A percentile compares a stretch with the other conserved stretches of the same genome.
Evolutionary conservation across 441 rosid genomes (phyloP).

Genomic region (Geranium incanum): DNA sequence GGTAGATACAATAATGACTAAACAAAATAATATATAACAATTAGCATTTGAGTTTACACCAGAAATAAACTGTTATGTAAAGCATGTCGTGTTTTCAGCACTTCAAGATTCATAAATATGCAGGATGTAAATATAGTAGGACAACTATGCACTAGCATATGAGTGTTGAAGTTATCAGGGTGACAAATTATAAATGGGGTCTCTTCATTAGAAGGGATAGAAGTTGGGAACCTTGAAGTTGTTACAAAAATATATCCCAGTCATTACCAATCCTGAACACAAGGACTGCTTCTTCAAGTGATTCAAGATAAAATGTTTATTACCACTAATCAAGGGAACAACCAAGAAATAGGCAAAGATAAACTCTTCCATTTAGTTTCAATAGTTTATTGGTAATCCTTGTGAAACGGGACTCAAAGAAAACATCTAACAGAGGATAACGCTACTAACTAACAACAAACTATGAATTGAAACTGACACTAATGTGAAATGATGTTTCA

Average conservation of each 20-base stretch:
- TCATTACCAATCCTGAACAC: not conserved
- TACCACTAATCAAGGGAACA: not conserved
- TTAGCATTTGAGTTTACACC: conserved; percentile 11
- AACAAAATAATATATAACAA: conserved; percentile 15
- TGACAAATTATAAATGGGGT: conserved; percentile 1
- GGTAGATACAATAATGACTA: conserved; percentile 92
- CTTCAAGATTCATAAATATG: not conserved
- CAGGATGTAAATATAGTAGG: not conserved
- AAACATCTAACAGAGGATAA: not conserved
- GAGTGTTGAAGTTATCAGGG: not conserved
- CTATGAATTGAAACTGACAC: not conserved
- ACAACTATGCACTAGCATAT: not conserved
- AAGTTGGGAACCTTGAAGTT: not conserved
- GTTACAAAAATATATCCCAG: not conserved
- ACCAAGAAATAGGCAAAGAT: not conserved
- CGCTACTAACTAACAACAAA: not conserved
- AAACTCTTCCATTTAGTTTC: not conserved
- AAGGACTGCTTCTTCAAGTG: not conserved
- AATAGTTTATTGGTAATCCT: not conserved
- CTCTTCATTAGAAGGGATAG: not conserved
- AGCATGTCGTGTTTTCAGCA: conserved; percentile 3
- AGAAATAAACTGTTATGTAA: conserved; percentile 5
- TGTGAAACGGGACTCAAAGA: not conserved
- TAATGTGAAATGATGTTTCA: not conserved
- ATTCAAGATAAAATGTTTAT: not conserved